Conservation (phyloP, 179 eudicot species). For the Beta corolliflora region DNA sequence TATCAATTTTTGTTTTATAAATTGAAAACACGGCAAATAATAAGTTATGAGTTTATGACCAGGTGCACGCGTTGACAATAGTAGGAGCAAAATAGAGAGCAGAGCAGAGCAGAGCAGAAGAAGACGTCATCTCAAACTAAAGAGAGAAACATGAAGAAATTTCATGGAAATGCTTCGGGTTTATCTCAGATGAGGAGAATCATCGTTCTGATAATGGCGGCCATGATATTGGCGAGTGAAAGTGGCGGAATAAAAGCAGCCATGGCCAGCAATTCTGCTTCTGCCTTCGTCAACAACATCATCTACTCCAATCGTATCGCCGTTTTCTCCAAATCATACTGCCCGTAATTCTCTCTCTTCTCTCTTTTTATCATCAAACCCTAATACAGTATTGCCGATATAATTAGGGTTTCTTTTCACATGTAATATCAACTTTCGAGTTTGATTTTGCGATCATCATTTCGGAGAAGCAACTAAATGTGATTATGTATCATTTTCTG, state of each 20-base stretch:
- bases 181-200: neutral
- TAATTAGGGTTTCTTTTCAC: slow-evolving; percentile 1
- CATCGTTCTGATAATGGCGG: slow-evolving; percentile 11
- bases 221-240: slow-evolving; percentile 23
- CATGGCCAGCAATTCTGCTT: slow-evolving; percentile 65
- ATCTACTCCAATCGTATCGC: slow-evolving; percentile 87
- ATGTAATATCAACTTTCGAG: neutral
- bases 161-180: neutral
- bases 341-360: slow-evolving; percentile 59
- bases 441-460: neutral
- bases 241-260: slow-evolving; percentile 31
- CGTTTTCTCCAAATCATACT: slow-evolving; percentile 95
- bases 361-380: neutral
- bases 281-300: slow-evolving; percentile 83
- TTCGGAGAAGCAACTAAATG: neutral
- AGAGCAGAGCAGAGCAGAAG: neutral
- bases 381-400: neutral
- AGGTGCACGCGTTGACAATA: neutral
- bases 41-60: neutral
- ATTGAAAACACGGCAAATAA: too few relatives aligned
- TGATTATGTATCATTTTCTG: neutral
- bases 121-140: neutral
- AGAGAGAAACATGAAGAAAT: slow-evolving; percentile 12
- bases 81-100: neutral
- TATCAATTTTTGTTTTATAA: too few relatives aligned